Conservation (phyloP, 2,329 filamentous ascomycete species). For the Aspergillus sp. region DNA sequence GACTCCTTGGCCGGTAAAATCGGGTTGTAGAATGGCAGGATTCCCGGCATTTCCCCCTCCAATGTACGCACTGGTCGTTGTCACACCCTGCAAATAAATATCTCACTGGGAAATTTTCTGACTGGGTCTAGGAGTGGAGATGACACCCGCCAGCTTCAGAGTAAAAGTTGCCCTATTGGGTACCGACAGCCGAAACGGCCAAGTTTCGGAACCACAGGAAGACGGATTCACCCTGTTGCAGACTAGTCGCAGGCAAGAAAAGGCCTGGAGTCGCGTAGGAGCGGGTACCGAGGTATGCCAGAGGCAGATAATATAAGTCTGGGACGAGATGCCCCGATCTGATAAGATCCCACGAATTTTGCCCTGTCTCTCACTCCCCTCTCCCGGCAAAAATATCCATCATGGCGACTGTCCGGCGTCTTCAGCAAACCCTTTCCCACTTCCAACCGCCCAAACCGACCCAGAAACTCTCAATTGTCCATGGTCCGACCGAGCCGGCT, state of each 20-base stretch:
- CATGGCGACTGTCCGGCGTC: conserved; percentile 33
- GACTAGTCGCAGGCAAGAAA: neutral
- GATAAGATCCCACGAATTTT: conserved; percentile 6
- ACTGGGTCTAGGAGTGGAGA: neutral
- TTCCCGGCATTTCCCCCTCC: neutral
- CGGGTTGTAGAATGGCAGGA: neutral
- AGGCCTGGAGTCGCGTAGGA: neutral
- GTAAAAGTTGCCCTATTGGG: neutral
- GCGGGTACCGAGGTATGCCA: neutral
- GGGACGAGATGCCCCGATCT: neutral
- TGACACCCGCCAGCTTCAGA: neutral
- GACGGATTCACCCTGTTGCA: neutral
- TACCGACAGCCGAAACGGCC: conserved; percentile 1
- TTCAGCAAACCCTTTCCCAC: conserved; percentile 35
- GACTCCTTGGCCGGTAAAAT: neutral
- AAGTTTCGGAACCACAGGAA: neutral
- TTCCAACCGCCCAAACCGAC: conserved; percentile 21
- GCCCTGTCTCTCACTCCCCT: neutral
- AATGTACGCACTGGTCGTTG: neutral
- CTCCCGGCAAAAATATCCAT: neutral
- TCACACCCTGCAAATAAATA: neutral
- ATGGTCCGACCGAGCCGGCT: conserved; percentile 68
- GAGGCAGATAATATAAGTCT: neutral
- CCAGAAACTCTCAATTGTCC: conserved; percentile 57
- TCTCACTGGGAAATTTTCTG: neutral